phyloP scores from a whole-genome alignment of 2,329 filamentous ascomycete genomes.

The Cercospora brassicicola region DNA sequence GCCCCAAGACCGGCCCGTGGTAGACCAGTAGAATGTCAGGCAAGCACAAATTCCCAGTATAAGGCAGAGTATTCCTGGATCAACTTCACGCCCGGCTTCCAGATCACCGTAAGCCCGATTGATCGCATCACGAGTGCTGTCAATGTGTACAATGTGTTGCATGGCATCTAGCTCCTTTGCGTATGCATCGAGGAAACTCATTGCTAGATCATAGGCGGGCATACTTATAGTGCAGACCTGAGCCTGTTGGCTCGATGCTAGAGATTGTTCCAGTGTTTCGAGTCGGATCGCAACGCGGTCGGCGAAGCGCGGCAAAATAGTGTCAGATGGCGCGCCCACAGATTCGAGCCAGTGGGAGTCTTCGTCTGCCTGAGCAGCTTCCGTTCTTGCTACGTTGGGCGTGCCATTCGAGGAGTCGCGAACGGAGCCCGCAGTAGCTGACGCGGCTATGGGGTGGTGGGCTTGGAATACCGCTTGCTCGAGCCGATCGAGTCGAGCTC shows the following conservation, averaged over 20 bases:
- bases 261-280: slow-evolving; percentile 16
- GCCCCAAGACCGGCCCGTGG: slow-evolving; percentile 11
- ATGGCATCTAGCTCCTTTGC: slow-evolving; percentile 27
- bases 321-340: slow-evolving; percentile 10
- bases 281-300: slow-evolving; percentile 11
- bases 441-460: neutral
- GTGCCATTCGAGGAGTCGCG: neutral
- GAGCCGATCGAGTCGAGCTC: slow-evolving; percentile 22
- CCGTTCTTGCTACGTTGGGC: neutral
- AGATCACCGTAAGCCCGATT: slow-evolving; percentile 24
- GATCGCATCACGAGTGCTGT: slow-evolving; percentile 20
- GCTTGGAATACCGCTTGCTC: slow-evolving; percentile 24
- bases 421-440: neutral
- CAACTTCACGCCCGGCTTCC: slow-evolving; percentile 3
- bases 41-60: slow-evolving; percentile 20
- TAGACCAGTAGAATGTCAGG: slow-evolving; percentile 20
- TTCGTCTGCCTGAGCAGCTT: slow-evolving; percentile 19
- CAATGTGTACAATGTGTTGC: slow-evolving; percentile 33
- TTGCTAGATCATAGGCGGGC: slow-evolving; percentile 23
- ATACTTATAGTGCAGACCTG: slow-evolving; percentile 21
- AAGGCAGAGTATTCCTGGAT: slow-evolving; percentile 16
- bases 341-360: slow-evolving; percentile 22
- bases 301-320: slow-evolving; percentile 15
- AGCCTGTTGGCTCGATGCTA: neutral
- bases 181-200: slow-evolving; percentile 25